Evolutionary conservation across 2,329 filamentous ascomycete genomes (phyloP).

Genomic region (Sarocladium strictum): DNA sequence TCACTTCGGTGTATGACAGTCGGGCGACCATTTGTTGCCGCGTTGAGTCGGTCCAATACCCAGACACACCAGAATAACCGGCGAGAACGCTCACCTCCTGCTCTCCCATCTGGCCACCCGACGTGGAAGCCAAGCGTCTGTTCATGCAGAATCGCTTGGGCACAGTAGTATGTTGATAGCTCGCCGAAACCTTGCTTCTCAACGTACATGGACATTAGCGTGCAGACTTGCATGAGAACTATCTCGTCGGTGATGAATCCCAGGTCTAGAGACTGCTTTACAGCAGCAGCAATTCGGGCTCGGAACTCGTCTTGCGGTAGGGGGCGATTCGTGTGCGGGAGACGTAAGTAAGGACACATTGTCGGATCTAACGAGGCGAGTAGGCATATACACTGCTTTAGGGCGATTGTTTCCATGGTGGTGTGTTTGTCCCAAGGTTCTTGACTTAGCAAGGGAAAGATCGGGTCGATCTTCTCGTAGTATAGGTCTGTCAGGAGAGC

Average conservation of each 20-base stretch:
- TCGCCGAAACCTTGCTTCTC: constrained; percentile 14
- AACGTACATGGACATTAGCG: constrained; percentile 16
- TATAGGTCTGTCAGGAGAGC: constrained; percentile 12
- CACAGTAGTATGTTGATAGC: constrained; percentile 15
- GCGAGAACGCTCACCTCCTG: constrained; percentile 13
- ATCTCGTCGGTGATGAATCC: constrained; percentile 14
- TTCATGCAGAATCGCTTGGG: constrained; percentile 18
- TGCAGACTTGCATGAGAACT: constrained; percentile 13
- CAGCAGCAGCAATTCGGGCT: constrained; percentile 11
- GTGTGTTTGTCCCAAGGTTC: constrained; percentile 16
- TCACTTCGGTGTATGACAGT: constrained; percentile 18
- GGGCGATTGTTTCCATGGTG: constrained; percentile 14
- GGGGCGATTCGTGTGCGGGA: constrained; percentile 10
- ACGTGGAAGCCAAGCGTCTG: constrained; percentile 19
- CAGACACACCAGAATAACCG: constrained; percentile 20
- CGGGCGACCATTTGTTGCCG: constrained; percentile 18
- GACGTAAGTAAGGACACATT: constrained; percentile 14
- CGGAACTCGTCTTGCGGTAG: constrained; percentile 14
- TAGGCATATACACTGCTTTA: constrained; percentile 18
- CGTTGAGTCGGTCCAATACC: constrained; percentile 18
- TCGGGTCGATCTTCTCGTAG: constrained; percentile 17
- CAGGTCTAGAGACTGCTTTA: constrained; percentile 14
- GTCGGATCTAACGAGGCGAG: constrained; percentile 16
- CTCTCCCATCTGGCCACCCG: constrained; percentile 17
- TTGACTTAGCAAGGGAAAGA: constrained; percentile 16